Evolutionary conservation across 306 rosid species (phyloP), one percentile per base, ranked within the genome.

Genomic region (Ormosia emarginata): DNA sequence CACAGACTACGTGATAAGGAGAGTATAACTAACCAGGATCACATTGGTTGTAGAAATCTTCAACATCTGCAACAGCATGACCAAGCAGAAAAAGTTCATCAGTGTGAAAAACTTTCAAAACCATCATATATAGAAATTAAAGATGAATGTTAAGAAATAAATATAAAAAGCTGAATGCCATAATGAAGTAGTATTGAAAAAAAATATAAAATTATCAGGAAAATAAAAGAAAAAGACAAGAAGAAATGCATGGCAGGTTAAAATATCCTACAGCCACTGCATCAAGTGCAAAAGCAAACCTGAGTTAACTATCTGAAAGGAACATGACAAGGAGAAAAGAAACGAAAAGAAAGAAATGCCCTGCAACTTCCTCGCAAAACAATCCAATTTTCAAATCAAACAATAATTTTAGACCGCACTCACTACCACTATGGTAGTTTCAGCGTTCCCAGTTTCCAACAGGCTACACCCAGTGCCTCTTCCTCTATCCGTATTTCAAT

Each of bases 41-140:
- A 66, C 98, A 94, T 84, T 90, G 92, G 80, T 74, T 92, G 82
- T 82, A 90, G 89, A 94, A 94, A 14, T 94, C 94, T 79, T 92
- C 94, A 79, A 91, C 97, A 77, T 94, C 98, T 92, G 97, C 91
- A 84, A 59, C 70, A 87, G 67, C 68, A 77, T 64, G 80, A 73
- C 79, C 40, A 75, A 47, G 55, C 52, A 81, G 56, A 53, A 40
- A 74, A 81, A 37, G 76, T 5, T 36, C 85, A 75, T 84, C 74
- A 86, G 86, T 47, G 83, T 5, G 24, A 10, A 41, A 46, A 18
- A 59, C 10, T 72, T 65, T 64, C 69, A 76, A 43, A 58, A 29
- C 39, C 6, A 44, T 33, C 47, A 34, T n/a, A 30, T 15, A 8
- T 40, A 37, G 7, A 67, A 66, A 39, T 34, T 39, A 59, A 17